Base-by-base conservation (phyloP, 345 rosid genomes). In the Stellera chamaejasme region DNA sequence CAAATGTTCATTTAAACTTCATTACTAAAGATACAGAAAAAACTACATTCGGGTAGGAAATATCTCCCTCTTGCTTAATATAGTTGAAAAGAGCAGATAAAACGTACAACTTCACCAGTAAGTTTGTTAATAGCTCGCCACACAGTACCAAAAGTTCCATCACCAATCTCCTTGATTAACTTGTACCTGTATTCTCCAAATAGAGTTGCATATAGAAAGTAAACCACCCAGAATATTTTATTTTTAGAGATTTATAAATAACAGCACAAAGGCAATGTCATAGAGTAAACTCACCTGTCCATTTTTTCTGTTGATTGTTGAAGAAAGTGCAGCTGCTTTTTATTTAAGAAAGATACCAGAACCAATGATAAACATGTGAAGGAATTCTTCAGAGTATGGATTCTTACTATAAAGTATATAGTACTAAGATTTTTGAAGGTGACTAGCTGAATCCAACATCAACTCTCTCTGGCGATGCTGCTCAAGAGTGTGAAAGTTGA, bases 111-210 rank as follows among this genome's bases (percentile, higher is more conserved):
- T 86, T 93, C 99, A 66, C 94, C 88, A 55, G 97, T 74, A 54
- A 71, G 82, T 75, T 77, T 89, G 73, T 80, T 67, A 68, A 84
- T 73, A 15, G 91, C 97, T 56, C 84, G 84, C 90, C 94, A 84
- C 48, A 93, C 99, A 74, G 67, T 84, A 67, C 99, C 99, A 77
- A 89, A 93, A 10, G 99, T 80, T 67, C 99, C 99, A 67, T 84
- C 94, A 58, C 99, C 99, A 64, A 89, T 91, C 75, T 89, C 96
- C 79, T 81, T 86, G 54, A 79, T 79, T 65, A 93, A 74, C 64
- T 75, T 81, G 83, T 88, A 93, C 82, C 98, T 92, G 47, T 10
- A 43, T 16, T 47, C 44, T 10, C 61, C 55, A 16, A 63, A 50
- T 27, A 50, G 47, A 56, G 43, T 27, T 43, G 50, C 9, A 39